Percentiles rank a stretch among this genome's conserved stretches.
These are phyloP conservation scores for Tetrahymena malaccensis DNA, from an alignment of 73 alveolate species.

Conservation along the genomic window DNA sequence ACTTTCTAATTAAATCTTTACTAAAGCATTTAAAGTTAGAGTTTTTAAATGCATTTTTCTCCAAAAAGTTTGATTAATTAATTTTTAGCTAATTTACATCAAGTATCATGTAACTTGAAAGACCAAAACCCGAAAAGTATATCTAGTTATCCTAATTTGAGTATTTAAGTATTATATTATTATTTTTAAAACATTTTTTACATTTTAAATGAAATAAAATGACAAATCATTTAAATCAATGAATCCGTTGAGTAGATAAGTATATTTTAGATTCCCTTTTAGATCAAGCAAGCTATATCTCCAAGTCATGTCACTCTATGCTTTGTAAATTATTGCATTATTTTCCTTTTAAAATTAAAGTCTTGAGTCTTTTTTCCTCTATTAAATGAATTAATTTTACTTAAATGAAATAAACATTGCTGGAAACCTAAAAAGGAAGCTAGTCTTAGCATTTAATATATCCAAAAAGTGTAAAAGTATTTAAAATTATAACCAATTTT, in stretches of 20 bases:
- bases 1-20: not conserved
- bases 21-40: not conserved
- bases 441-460: not conserved
- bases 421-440: not conserved
- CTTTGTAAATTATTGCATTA: not conserved
- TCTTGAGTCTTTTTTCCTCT: not conserved
- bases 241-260: not conserved
- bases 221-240: not conserved
- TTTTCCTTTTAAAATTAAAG: not conserved
- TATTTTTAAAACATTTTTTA: too few relatives aligned
- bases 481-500: too few relatives aligned
- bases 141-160: not conserved
- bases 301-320: not conserved
- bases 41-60: not conserved
- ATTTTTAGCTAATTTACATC: not conserved
- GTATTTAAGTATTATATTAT: too few relatives aligned
- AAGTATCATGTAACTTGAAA: too few relatives aligned
- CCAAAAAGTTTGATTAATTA: not conserved
- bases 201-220: not conserved
- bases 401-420: not conserved
- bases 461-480: not conserved
- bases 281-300: not conserved
- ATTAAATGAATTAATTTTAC: not conserved
- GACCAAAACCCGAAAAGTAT: not conserved
- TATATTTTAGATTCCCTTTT: not conserved